Base-by-base conservation (phyloP, 768 basidiomycete species). In the Hygrophorus pudorinus region DNA sequence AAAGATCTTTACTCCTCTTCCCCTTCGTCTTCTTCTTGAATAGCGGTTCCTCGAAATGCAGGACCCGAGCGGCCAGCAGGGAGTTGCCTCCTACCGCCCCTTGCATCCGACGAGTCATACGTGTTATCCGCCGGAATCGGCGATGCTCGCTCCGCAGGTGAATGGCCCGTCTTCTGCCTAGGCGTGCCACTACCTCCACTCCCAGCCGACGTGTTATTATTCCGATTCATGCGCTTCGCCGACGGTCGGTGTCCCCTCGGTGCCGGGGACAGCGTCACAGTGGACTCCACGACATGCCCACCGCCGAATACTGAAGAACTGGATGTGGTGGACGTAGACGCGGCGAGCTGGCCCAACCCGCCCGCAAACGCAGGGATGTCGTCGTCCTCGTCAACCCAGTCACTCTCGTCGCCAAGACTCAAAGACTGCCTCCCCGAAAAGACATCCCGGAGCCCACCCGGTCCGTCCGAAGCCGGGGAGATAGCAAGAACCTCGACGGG, bases 381-480 rank as follows among this genome's bases (percentile, higher is more conserved):
- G 5, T 89, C 87, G 33, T 91, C 87, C 53, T 88, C 85, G 53
- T 90, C 88, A 11, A 87, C 81, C 87, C 87, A 90, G 50, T 89
- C 86, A 37, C 80, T 81, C 53, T 90, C 87, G 53, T 88, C 88
- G 6, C 83, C 82, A 41, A 72, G 58, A 52, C 54, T 75, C 34
- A 75, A 50, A 32, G 81, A 74, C 48, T 69, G 72, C 48, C 82
- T 59, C 13, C 82, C 78, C n/a, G 81, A 78, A 48, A 91, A 88
- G 20, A 91, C 87, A 51, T 91, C 87, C 31, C 87, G 71, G 20
- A 91, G 72, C 13, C 66, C 70, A 48, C 67, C 56, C 12, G 65
- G 59, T 42, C 42, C 43, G 4, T 75, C 74, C 12, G 62, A 59
- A 1, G 65, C 63, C 18, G 81, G 73, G 1, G 75, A 82, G 37